Base-by-base conservation (phyloP, 129 eudicot genomes). In the Helichrysum umbraculigerum region DNA sequence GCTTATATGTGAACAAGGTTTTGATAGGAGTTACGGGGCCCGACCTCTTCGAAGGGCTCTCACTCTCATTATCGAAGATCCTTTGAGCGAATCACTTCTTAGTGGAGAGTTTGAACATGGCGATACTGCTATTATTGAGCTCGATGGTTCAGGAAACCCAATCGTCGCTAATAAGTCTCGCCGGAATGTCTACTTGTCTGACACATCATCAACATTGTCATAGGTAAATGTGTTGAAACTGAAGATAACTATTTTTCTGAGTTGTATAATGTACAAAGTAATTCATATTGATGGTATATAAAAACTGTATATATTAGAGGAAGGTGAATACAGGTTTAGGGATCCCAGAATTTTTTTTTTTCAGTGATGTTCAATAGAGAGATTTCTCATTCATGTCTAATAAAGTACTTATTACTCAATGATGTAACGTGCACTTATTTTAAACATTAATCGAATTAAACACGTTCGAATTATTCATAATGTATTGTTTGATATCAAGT, bases 11-110 rank as follows among this genome's bases (percentile, higher is more conserved):
- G 70, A 87, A 75, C 91, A 89, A 71, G 97, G 97, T 32, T 92
- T 78, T 66, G 96, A 92, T 66, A 76, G 92, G 54, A 89, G 85
- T 72, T 92, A 92, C 44, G 97, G 97, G 16, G 97, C 97, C 7
- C 86, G 97, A 29, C 97, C 97, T 30, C 90, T 92, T 60, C 81
- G 97, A 66, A 78, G 97, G 79, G 97, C 97, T 9, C 86, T 92
- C 2, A 89, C 97, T 52, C 81, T 61, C 21, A 83, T 92, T 33
- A 74, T 92, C 19, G 97, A 92, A 77, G 89, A 92, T 75, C 91
- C 83, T 7, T 76, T 92, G 83, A 87, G 96, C 21, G 97, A 92
- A 78, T 86, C 97, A 62, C 75, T 89, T 78, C 91, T 92, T 63
- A 80, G 86, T 39, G 91, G 82, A 33, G 83, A 83, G 60, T 87